Evolutionary conservation across 306 rosid genomes (phyloP), one percentile per base, ranked within the genome.

Genomic region (Cicer judaicum): DNA sequence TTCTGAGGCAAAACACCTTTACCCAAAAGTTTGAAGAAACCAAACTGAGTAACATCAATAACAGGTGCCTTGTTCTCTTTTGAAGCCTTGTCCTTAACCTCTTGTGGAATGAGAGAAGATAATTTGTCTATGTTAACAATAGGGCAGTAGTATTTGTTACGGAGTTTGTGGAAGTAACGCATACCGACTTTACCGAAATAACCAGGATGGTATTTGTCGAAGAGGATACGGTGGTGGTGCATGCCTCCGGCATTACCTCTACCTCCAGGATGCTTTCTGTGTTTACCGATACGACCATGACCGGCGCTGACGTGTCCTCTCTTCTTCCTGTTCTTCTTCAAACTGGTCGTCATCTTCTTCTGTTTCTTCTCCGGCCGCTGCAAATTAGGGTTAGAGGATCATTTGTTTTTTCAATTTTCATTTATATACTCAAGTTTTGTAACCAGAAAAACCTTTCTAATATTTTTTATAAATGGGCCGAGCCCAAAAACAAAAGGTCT

Each of bases 171-270:
- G 29, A 57, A 57, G 64, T 57, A 57, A 5, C 64, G 64, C 64
- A 57, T 57, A 57, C 64, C 64, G 3, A 57, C 64, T 15, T 57
- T 57, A 57, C 64, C 64, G 9, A 57, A 57, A 8, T 57, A 57
- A 21, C 64, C 64, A 7, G 64, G 64, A 57, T 57, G 64, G 14
- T 57, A 57, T 39, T 57, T 57, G 64, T 57, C 64, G 64, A 57
- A 57, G 40, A 57, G 64, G 64, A 57, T 57, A 1, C 64, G 39
- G 15, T 57, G 64, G 64, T 57, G 64, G 40, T 57, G 64, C 64
- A 57, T 57, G 0, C 64, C 64, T 21, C 64, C 64, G 7, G 64
- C 64, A 15, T 57, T 57, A 21, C 64, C 64, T 11, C 64, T 12
- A 10, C 64, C 64, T 57, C 64, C 64, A 14, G 64, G 64, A 57